Evolutionary conservation across 257 asterid species (phyloP).

Genomic region (Ilex asprella): DNA sequence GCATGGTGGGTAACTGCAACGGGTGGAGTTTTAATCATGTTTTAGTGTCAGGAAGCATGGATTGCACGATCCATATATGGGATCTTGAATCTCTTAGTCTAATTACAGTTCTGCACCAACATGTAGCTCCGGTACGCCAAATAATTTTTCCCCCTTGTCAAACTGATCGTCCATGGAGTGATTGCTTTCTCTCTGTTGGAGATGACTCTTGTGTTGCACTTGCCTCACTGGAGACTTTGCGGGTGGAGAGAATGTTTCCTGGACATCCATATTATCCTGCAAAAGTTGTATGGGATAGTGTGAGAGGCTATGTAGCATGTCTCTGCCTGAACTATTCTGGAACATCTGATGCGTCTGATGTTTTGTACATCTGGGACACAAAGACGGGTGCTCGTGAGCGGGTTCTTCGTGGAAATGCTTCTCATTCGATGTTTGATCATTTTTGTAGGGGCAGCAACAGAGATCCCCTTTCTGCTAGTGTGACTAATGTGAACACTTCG

Average conservation of each 20-base stretch:
- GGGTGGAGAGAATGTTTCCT: conserved; percentile 89
- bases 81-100: conserved; percentile 71
- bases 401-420: conserved; percentile 88
- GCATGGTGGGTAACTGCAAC: conserved; percentile 38
- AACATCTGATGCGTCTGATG: conserved; percentile 53
- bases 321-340: conserved; percentile 64
- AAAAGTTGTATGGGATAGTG: conserved; percentile 87
- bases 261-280: conserved; percentile 79
- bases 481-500: conserved; percentile 61
- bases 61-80: conserved; percentile 92
- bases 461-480: conserved; percentile 28
- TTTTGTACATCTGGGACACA: conserved; percentile 90
- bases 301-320: conserved; percentile 81
- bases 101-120: conserved; percentile 75
- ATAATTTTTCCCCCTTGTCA: conserved; percentile 74
- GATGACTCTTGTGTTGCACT: conserved; percentile 77
- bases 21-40: conserved; percentile 52
- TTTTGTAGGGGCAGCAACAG: conserved; percentile 44
- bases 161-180: conserved; percentile 69
- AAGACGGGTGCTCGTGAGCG: conserved; percentile 98
- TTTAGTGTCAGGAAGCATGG: conserved; percentile 85
- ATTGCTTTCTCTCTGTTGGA: conserved; percentile 81
- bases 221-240: conserved; percentile 73
- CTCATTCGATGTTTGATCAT: conserved; percentile 93
- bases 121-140: conserved; percentile 89